Percentiles rank a stretch among this genome's conserved stretches.
These are phyloP conservation scores for Boletus reticuloceps DNA, from an alignment of 768 basidiomycete genomes.

Conservation along the genomic window DNA sequence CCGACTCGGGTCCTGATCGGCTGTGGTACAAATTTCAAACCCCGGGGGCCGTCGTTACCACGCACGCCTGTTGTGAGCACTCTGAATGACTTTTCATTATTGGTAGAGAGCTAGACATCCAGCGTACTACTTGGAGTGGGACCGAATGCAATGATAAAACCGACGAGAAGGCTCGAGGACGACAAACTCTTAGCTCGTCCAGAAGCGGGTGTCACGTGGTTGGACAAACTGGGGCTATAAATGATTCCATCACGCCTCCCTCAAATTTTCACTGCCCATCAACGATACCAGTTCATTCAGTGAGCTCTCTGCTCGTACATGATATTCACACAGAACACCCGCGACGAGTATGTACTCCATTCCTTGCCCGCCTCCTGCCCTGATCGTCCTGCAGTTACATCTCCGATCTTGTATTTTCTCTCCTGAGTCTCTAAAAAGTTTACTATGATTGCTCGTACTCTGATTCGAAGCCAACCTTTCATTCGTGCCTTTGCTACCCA, in stretches of 20 bases:
- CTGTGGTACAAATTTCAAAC: too few species aligned
- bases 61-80: too few species aligned
- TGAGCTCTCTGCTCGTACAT: slow-evolving; percentile 48
- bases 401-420: slow-evolving; percentile 87
- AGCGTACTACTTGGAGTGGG: too few species aligned
- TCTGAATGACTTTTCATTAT: too few species aligned
- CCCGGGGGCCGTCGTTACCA: too few species aligned
- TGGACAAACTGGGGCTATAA: slow-evolving; percentile 17
- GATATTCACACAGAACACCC: slow-evolving; percentile 83
- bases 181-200: too few species aligned
- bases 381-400: slow-evolving; percentile 61
- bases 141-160: too few species aligned
- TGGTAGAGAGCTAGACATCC: too few species aligned
- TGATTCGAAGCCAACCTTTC: slow-evolving; percentile 48
- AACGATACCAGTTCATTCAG: neutral
- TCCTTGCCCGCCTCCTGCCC: slow-evolving; percentile 1
- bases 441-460: slow-evolving; percentile 57
- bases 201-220: neutral
- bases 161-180: too few species aligned
- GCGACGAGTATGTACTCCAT: slow-evolving; percentile 70
- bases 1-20: too few species aligned
- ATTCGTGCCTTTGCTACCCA: slow-evolving; percentile 69
- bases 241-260: neutral
- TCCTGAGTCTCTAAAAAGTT: slow-evolving; percentile 39
- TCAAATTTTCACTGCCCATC: neutral